These are phyloP conservation scores for Trichophyton verrucosum DNA, from an alignment of 2,329 filamentous ascomycete genomes.

Conservation along the genomic window DNA sequence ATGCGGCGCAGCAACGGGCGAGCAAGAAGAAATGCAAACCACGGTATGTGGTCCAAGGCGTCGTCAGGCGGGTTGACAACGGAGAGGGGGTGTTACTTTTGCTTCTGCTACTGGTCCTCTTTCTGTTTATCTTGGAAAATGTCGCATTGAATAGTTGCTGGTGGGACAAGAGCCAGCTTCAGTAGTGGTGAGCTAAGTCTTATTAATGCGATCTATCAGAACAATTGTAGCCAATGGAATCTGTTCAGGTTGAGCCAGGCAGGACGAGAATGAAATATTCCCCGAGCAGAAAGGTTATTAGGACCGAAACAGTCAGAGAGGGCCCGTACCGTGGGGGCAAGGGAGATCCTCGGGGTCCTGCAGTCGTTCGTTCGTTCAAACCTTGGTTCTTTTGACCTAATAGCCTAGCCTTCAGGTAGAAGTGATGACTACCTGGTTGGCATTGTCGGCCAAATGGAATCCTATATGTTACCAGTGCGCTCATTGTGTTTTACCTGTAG, in stretches of 20 bases:
- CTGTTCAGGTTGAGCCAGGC: neutral
- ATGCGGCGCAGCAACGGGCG: neutral
- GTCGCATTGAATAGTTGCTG: neutral
- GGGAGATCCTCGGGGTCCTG: neutral
- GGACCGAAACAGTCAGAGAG: neutral
- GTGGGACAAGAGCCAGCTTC: neutral
- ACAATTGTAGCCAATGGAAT: neutral
- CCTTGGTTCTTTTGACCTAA: neutral
- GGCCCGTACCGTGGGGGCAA: neutral
- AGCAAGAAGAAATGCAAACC: neutral
- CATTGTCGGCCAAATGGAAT: neutral
- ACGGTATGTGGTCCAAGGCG: neutral
- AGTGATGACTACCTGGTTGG: neutral
- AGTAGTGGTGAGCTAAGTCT: neutral
- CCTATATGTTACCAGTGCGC: slow-evolving; percentile 5
- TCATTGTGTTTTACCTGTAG: slow-evolving; percentile 21
- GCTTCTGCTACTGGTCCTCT: neutral
- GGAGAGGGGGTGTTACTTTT: neutral
- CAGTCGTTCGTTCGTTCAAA: neutral
- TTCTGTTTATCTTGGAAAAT: neutral
- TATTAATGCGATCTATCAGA: slow-evolving; percentile 1
- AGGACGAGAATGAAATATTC: neutral
- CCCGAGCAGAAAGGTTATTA: neutral
- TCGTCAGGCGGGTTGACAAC: neutral
- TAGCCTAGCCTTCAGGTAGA: neutral